phyloP scores from a whole-genome alignment of 1,284 basidiomycete species.

The Papiliotrema flavescens region DNA sequence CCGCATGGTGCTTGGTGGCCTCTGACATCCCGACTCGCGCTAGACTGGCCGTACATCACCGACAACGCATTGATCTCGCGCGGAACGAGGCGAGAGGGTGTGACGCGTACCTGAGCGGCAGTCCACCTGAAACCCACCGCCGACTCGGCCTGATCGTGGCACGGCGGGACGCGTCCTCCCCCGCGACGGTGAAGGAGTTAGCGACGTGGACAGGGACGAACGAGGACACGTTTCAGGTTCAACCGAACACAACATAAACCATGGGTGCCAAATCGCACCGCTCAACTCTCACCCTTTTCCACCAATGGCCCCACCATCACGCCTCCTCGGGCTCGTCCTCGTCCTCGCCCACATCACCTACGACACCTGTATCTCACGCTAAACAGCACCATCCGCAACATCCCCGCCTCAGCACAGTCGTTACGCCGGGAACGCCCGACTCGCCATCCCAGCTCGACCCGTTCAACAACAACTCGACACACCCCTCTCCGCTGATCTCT shows the following conservation, averaged over 20 bases:
- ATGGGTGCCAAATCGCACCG: slow-evolving; percentile 5
- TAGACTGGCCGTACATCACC: too few relatives aligned
- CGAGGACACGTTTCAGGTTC: background rate
- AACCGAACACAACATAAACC: too few relatives aligned
- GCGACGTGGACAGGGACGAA: background rate
- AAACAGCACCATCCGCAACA: background rate
- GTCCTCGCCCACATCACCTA: background rate
- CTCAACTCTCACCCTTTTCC: slow-evolving; percentile 6
- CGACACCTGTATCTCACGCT: background rate
- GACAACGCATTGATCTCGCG: too few relatives aligned
- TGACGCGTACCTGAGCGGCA: too few relatives aligned
- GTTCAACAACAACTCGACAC: slow-evolving; percentile 14
- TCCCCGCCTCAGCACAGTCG: background rate
- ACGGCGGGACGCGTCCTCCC: too few relatives aligned
- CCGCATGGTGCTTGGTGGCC: too few relatives aligned
- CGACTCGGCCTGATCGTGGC: too few relatives aligned
- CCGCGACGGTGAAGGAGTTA: too few relatives aligned
- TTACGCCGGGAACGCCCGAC: slow-evolving; percentile 7
- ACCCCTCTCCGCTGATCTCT: slow-evolving; percentile 13
- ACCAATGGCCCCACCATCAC: slow-evolving; percentile 1
- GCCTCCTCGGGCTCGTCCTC: too few relatives aligned
- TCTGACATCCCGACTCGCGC: too few relatives aligned
- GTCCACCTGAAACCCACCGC: too few relatives aligned
- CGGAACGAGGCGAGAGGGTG: too few relatives aligned
- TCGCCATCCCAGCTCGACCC: slow-evolving; percentile 15